phyloP scores from a whole-genome alignment of 2,329 filamentous ascomycete genomes.

The Aspergillus puulaauensis region DNA sequence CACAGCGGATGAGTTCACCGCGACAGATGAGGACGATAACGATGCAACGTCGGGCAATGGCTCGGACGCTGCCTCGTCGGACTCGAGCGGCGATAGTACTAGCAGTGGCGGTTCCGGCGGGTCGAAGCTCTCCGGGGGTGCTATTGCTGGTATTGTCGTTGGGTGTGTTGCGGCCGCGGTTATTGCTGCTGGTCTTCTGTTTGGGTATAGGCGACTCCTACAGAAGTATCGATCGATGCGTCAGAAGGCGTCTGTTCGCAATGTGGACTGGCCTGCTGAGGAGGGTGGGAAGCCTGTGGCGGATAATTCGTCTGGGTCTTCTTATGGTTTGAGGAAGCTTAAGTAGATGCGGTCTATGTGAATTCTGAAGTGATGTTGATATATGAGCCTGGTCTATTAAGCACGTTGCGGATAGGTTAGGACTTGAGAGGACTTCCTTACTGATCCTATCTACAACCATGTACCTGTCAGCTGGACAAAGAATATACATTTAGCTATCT shows the following conservation, averaged over 20 bases:
- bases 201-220: conserved; percentile 17
- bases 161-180: conserved; percentile 22
- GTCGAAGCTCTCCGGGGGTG: conserved; percentile 36
- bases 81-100: conserved; percentile 15
- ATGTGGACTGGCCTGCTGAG: conserved; percentile 13
- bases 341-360: neutral
- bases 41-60: conserved; percentile 14
- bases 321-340: conserved; percentile 8
- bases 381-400: neutral
- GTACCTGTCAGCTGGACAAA: no score
- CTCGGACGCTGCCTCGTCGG: conserved; percentile 2
- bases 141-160: conserved; percentile 46
- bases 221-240: conserved; percentile 14
- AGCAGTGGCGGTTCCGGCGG: conserved; percentile 14
- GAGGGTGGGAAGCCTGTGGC: conserved; percentile 1
- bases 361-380: neutral
- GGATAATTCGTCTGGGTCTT: neutral
- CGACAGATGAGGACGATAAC: conserved; percentile 6
- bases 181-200: conserved; percentile 17
- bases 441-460: no score
- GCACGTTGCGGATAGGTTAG: no score
- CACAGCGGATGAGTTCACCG: conserved; percentile 34
- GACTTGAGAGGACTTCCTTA: no score
- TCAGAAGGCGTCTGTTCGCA: conserved; percentile 14
- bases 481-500: no score